These are phyloP conservation scores for Ogataea henricii DNA, from an alignment of 805 yeast species.

Conservation along the genomic window DNA sequence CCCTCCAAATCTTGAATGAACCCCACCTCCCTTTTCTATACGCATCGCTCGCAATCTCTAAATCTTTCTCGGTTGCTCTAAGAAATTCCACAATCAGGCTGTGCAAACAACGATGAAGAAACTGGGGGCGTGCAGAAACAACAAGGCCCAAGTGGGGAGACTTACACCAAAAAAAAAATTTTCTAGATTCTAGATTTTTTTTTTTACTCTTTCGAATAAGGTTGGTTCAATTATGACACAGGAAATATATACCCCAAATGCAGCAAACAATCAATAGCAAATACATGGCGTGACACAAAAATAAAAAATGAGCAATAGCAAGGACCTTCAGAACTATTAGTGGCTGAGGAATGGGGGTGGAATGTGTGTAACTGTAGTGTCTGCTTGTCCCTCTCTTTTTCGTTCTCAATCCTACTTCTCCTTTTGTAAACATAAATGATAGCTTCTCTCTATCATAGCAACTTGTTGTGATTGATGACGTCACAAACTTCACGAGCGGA, in stretches of 20 bases:
- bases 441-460: too few species aligned
- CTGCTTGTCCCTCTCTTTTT: not conserved
- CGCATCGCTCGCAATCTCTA: not conserved
- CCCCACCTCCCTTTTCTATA: not conserved
- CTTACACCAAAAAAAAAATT: too few species aligned
- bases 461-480: too few species aligned
- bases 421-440: not conserved
- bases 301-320: slow-evolving; percentile 2
- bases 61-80: slow-evolving; percentile 6
- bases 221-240: slow-evolving; percentile 6
- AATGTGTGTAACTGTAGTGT: not conserved
- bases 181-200: not conserved
- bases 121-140: slow-evolving; percentile 5
- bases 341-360: not conserved
- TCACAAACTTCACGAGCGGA: slow-evolving; percentile 58
- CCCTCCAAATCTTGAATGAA: too few species aligned
- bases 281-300: slow-evolving; percentile 5
- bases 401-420: not conserved
- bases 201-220: not conserved
- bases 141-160: slow-evolving; percentile 1
- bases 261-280: slow-evolving; percentile 1
- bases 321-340: not conserved
- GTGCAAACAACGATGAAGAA: not conserved
- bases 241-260: not conserved
- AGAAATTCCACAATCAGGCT: slow-evolving; percentile 2